These are phyloP conservation scores for Viridothelium virens DNA, from an alignment of 495 filamentous ascomycete genomes.

Conservation along the genomic window DNA sequence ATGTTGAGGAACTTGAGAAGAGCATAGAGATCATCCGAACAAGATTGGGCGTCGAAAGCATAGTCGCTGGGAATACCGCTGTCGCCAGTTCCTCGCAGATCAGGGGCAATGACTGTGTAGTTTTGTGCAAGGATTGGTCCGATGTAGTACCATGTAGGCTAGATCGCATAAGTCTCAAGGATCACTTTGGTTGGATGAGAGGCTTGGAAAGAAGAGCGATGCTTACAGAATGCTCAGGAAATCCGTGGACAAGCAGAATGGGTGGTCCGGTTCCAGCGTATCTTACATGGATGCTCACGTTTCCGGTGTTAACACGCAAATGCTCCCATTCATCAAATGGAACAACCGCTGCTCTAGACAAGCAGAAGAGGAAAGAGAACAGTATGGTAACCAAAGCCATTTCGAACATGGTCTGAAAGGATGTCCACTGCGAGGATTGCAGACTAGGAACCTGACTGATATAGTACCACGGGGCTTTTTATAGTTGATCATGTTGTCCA, in stretches of 20 bases:
- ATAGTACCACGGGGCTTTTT: no score
- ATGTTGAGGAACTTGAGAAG: constrained; percentile 39
- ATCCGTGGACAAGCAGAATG: constrained; percentile 37
- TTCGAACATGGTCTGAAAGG: not conserved
- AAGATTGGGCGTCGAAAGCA: constrained; percentile 34
- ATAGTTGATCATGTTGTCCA: no score
- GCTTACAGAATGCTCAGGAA: constrained; percentile 34
- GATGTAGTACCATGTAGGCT: constrained; percentile 47
- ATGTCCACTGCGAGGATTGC: not conserved
- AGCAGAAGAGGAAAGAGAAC: not conserved
- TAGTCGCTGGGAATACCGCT: constrained; percentile 31
- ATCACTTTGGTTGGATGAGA: not conserved
- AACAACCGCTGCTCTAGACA: not conserved
- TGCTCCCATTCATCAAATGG: constrained; percentile 34
- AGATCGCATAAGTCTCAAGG: not conserved
- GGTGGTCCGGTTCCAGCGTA: constrained; percentile 38
- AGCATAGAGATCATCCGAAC: constrained; percentile 33
- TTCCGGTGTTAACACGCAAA: constrained; percentile 33
- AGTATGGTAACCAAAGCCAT: not conserved
- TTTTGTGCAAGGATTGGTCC: constrained; percentile 52
- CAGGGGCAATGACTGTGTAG: constrained; percentile 42
- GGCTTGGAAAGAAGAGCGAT: not conserved
- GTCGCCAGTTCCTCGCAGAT: constrained; percentile 38
- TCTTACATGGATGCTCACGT: constrained; percentile 38
- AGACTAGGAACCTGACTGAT: not conserved